Evolutionary conservation across 2,329 filamentous ascomycete genomes (phyloP), one percentile per base, ranked within the genome.

Genomic region (Fusarium pseudonygamai): DNA sequence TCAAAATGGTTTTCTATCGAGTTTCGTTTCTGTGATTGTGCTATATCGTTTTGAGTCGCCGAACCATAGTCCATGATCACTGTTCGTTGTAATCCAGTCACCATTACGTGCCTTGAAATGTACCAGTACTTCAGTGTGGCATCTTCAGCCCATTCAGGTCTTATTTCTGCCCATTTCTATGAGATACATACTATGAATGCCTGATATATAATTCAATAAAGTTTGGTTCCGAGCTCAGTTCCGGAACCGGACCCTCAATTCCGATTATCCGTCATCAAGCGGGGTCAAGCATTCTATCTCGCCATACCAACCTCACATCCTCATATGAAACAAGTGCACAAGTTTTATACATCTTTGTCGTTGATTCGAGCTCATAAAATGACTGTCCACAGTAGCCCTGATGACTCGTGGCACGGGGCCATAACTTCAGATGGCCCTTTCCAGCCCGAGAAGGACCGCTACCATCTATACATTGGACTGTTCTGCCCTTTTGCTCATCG

Each of bases 401-500:
- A 75, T 2, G 77, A 79, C 37, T 77, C 76, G 10, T 79, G 77
- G 77, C 77, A 79, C 28, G 76, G 76, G 2, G 45, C 72, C 6
- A 52, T 79, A 8, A 49, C 60, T 20, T n/a, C 60, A 9, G 66
- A 40, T 6, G 47, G 64, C 16, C 81, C 83, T 18, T 92, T 90
- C 72, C 86, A 88, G 1, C 86, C 89, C 0, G 88, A 90, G 69
- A 85, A 85, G 57, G 86, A 85, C 62, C 87, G 90, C 40, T 92
- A 92, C 80, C 87, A 87, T 1, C 81, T 92, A 6, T 92, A 92
- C 77, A 80, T 91, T 61, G 88, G 89, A 36, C 84, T 85, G 15
- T 87, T 87, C 16, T 92, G 90, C 73, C 90, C 90, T 6, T 92
- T 82, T 89, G 92, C 93, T 26, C 93, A 95, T 78, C 87, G 93